phyloP scores from a whole-genome alignment of 2,329 filamentous ascomycete genomes.

The Penicillium corylophilum region DNA sequence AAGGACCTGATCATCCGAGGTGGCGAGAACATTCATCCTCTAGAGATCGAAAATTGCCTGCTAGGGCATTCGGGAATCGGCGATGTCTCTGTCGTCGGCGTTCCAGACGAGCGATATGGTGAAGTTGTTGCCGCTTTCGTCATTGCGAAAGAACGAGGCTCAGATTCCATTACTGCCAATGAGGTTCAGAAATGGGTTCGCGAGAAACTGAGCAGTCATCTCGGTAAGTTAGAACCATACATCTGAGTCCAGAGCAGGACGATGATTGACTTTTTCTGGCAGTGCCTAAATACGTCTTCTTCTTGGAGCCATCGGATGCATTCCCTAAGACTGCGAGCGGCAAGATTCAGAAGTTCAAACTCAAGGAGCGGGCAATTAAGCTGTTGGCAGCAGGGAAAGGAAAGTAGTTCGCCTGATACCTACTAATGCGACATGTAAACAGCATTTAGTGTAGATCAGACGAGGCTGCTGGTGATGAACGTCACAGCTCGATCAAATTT shows the following conservation, averaged over 20 bases:
- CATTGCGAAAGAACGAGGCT: slow-evolving; percentile 49
- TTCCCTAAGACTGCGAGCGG: slow-evolving; percentile 95
- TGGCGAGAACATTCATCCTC: slow-evolving; percentile 92
- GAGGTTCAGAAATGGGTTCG: slow-evolving; percentile 72
- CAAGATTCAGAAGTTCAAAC: slow-evolving; percentile 93
- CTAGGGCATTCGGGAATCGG: slow-evolving; percentile 68
- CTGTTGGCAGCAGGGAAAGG: slow-evolving; percentile 39
- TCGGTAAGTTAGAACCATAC: slow-evolving; percentile 48
- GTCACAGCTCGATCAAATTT: not conserved
- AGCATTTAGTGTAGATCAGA: not conserved
- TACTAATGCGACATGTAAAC: not conserved
- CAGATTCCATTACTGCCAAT: slow-evolving; percentile 50
- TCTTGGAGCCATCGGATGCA: slow-evolving; percentile 57
- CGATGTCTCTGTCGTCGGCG: slow-evolving; percentile 79
- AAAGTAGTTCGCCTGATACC: not conserved
- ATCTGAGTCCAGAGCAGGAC: not conserved
- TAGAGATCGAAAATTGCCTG: slow-evolving; percentile 88
- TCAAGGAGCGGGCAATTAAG: slow-evolving; percentile 65
- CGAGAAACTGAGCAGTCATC: slow-evolving; percentile 67
- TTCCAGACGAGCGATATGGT: slow-evolving; percentile 79
- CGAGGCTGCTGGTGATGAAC: not conserved
- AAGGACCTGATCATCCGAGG: slow-evolving; percentile 95
- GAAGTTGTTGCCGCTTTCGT: slow-evolving; percentile 87
- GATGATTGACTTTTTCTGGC: not conserved
- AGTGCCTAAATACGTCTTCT: slow-evolving; percentile 89